These are phyloP conservation scores for Tricholoma matsutake DNA, from an alignment of 768 basidiomycete genomes.

Conservation along the genomic window DNA sequence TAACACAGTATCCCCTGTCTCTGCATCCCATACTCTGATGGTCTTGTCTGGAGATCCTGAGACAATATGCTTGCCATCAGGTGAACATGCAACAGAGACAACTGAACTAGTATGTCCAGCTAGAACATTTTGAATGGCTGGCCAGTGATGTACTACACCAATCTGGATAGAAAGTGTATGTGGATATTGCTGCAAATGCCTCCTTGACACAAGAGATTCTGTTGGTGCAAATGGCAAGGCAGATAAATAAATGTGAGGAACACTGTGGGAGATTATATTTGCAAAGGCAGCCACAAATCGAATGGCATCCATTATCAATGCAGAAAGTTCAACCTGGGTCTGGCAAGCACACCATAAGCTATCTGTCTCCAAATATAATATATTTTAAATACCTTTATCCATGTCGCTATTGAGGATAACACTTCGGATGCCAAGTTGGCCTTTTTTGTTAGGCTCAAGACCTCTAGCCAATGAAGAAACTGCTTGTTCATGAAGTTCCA, in stretches of 20 bases:
- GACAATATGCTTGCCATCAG: background rate
- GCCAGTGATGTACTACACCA: background rate
- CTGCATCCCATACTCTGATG: no score
- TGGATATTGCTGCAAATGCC: background rate
- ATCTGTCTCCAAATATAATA: background rate
- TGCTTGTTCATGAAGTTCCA: background rate
- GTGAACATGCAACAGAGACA: background rate
- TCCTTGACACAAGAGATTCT: background rate
- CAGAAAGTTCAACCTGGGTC: background rate
- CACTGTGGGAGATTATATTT: constrained; percentile 13
- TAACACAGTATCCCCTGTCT: background rate
- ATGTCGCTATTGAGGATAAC: background rate
- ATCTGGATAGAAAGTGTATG: background rate
- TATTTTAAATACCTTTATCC: background rate
- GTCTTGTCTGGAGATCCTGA: background rate
- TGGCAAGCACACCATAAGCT: background rate
- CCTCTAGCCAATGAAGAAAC: constrained; percentile 32
- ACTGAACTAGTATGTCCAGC: background rate
- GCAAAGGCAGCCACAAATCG: constrained; percentile 14
- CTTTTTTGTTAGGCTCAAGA: constrained; percentile 14
- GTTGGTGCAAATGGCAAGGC: constrained; percentile 21
- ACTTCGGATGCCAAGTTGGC: background rate
- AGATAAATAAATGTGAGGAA: constrained; percentile 25
- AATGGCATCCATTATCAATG: constrained; percentile 3
- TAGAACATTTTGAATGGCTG: background rate